phyloP scores from a whole-genome alignment of 805 yeast genomes.

The Myxozyma neglecta region DNA sequence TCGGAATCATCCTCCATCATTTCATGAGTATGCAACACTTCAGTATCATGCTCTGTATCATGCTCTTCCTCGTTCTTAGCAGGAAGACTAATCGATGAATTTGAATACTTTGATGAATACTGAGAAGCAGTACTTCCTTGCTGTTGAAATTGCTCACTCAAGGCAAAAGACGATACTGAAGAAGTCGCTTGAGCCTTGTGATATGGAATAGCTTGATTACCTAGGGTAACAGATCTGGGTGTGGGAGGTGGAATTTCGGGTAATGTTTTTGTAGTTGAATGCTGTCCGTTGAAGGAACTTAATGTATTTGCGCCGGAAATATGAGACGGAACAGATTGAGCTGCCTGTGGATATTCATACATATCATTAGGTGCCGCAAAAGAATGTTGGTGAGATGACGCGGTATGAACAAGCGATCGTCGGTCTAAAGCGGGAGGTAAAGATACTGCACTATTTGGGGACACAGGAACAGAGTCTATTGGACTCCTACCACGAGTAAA shows the following conservation, averaged over 20 bases:
- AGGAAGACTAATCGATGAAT: slow-evolving; percentile 4
- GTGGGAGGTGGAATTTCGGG: no score
- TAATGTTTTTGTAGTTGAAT: no score
- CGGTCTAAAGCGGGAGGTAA: background rate
- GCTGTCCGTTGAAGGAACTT: no score
- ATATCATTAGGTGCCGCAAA: background rate
- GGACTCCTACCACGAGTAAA: slow-evolving; percentile 19
- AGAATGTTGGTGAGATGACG: background rate
- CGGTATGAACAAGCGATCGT: background rate
- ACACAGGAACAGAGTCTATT: background rate
- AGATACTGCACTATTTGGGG: background rate
- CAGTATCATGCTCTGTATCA: slow-evolving; percentile 3
- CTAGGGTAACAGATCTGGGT: no score
- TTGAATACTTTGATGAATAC: background rate
- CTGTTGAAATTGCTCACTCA: background rate
- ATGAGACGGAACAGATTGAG: background rate
- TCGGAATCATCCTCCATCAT: slow-evolving; percentile 27
- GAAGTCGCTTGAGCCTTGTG: background rate
- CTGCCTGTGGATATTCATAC: background rate
- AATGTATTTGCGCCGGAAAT: background rate
- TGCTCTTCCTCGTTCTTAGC: slow-evolving; percentile 9
- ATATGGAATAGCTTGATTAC: no score
- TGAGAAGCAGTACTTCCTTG: background rate
- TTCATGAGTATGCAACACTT: background rate
- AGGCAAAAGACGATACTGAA: background rate